Percentiles rank a stretch among this genome's conserved stretches.
phyloP scores from a whole-genome alignment of 441 rosid genomes.

The Pelargonium myrrhifolium region DNA sequence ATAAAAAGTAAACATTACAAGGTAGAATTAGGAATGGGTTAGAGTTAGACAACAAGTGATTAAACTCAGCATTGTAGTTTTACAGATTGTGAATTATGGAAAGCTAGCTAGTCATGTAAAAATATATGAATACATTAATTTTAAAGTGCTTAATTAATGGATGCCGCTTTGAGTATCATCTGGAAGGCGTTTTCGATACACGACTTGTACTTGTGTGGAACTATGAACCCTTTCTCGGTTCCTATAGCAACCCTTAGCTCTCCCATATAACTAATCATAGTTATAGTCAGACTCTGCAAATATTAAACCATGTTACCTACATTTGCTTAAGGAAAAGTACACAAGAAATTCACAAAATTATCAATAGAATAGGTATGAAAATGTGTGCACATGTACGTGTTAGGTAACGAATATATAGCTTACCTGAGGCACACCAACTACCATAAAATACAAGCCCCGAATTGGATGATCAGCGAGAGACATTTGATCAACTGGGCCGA shows the following conservation, averaged over 20 bases:
- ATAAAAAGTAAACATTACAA: too few species aligned
- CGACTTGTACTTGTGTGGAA: conserved; percentile 27
- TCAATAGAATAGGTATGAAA: too few species aligned
- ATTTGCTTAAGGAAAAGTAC: too few species aligned
- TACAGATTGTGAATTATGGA: too few species aligned
- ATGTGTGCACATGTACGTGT: neutral
- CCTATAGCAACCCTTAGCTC: conserved; percentile 35
- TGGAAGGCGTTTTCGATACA: conserved; percentile 32
- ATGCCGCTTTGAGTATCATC: conserved; percentile 29
- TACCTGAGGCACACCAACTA: conserved; percentile 32
- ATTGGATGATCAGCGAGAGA: conserved; percentile 27
- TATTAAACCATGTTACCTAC: neutral
- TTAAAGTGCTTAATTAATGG: too few species aligned
- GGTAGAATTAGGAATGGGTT: too few species aligned
- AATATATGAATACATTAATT: too few species aligned
- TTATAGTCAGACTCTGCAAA: conserved; percentile 34
- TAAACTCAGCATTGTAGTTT: too few species aligned
- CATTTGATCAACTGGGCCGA: conserved; percentile 33
- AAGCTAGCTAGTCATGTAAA: too few species aligned
- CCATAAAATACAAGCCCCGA: conserved; percentile 27
- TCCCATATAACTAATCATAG: conserved; percentile 43
- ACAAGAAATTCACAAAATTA: neutral
- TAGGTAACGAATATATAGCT: too few species aligned
- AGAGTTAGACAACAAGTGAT: too few species aligned
- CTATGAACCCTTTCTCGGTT: conserved; percentile 37